Base-by-base conservation (phyloP, 441 rosid genomes). In the California macrophylla region DNA sequence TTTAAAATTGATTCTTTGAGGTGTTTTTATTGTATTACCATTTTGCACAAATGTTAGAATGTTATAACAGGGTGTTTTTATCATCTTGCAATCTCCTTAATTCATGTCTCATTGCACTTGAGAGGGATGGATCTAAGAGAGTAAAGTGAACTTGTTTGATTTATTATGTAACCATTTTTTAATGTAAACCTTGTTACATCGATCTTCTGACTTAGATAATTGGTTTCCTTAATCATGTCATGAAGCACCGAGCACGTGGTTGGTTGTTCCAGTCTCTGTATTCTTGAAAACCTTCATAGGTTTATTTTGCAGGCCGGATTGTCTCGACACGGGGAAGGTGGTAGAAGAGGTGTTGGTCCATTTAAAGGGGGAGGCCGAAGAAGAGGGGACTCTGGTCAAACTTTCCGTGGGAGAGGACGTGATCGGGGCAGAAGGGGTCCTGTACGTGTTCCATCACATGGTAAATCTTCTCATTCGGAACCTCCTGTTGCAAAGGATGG, bases 281-380 rank as follows among this genome's bases (percentile, higher is more conserved):
- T 68, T 47, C 47, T 45, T 60, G 67, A 68, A 73, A 61, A 65
- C 42, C 62, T 12, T 70, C 61, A 67, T 8, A 21, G 25, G 56
- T 38, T 8, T 61, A 50, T 68, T 71, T 63, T 82, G 78, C 78
- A 79, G 85, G 83, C 18, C 50, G 67, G 69, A 71, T 70, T 28
- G 66, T 66, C 72, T 25, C 67, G 38, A 18, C 62, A 26, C 62
- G 47, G 36, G 70, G 75, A 50, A 13, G 73, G 72, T 20, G 58
- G 69, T 67, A 71, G 74, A 71, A 6, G 72, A 63, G 75, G 70
- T 67, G 71, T 23, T 23, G 26, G 42, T 60, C 21, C 66, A 21
- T 75, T 62, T 13, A 52, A 56, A 56, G 70, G 68, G 62, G 42
- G 62, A 40, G 61, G 74, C 26, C 7, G 8, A 23, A 69, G 72